A percentile compares a stretch with the other conserved stretches of the same genome.
These are phyloP conservation scores for Aspergillus amoenus DNA, from an alignment of 2,329 filamentous ascomycete species.

Conservation along the genomic window DNA sequence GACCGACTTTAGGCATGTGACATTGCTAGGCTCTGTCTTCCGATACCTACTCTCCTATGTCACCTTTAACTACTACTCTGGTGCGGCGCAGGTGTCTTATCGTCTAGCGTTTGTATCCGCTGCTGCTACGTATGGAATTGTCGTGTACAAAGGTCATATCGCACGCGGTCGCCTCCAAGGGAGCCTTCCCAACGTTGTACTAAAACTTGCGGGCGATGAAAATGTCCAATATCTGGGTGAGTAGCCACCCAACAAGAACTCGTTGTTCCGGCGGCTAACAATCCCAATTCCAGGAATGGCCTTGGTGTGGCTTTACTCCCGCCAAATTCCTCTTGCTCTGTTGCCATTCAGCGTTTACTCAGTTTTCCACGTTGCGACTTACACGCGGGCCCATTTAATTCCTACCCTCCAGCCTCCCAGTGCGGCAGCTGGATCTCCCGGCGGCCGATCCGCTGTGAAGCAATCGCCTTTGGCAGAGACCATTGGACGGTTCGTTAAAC, in stretches of 20 bases:
- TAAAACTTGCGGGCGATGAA: constrained; percentile 78
- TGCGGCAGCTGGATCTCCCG: constrained; percentile 54
- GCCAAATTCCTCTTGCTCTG: constrained; percentile 85
- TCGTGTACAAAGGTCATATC: constrained; percentile 96
- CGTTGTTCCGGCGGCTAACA: background rate
- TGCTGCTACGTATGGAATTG: constrained; percentile 91
- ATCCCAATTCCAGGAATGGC: constrained; percentile 68
- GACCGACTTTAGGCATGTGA: constrained; percentile 67
- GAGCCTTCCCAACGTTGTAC: constrained; percentile 59
- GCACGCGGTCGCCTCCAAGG: constrained; percentile 75
- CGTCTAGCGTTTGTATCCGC: constrained; percentile 87
- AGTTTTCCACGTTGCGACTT: constrained; percentile 96
- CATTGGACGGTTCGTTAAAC: constrained; percentile 93
- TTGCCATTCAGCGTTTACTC: constrained; percentile 97
- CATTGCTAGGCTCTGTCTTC: constrained; percentile 76
- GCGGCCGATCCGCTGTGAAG: constrained; percentile 49
- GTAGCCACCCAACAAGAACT: constrained; percentile 33
- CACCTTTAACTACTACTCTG: constrained; percentile 80
- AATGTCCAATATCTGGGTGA: constrained; percentile 96
- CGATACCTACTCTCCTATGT: constrained; percentile 85
- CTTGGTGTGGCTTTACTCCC: constrained; percentile 88
- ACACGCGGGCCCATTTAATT: constrained; percentile 89
- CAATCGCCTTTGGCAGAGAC: constrained; percentile 70
- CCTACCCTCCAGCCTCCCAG: constrained; percentile 74
- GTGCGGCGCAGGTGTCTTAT: constrained; percentile 79